Base-by-base conservation (phyloP, 495 filamentous ascomycete species). In the Podospora pseudocomata region DNA sequence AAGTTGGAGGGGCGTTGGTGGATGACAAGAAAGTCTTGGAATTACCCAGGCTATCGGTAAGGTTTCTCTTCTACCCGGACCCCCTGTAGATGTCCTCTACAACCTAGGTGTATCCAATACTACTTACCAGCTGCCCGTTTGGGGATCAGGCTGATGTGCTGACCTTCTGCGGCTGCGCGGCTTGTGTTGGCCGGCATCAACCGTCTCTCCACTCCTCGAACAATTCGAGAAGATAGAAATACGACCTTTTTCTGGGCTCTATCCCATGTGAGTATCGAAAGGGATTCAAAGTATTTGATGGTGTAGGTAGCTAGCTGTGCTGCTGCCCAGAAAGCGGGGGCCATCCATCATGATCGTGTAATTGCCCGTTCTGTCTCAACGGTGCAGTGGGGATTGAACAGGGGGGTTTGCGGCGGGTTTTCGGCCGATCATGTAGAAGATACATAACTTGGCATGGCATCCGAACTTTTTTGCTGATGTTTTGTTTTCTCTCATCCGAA, bases 31-130 rank as follows among this genome's bases (percentile, higher is more conserved):
- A n/a, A 20, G 19, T 18, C 20, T 28, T 61, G 20, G 59, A 61
- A 61, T 61, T 61, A 63, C 61, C 61, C 61, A 63, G 61, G 61
- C 61, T 20, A 39, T 49, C 32, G 61, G 61, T 34, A 63, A 32
- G 60, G 55, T 19, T 58, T 58, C 23, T 26, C 18, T 26, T 62
- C 27, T 27, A 18, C 30, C 60, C 27, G 16, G 30, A 11, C 30
- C 32, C 61, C 34, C 61, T 63, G 19, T 28, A 19, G 28, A 49
- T 3, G 39, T 49, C 3, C 34, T 32, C 26, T 18, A 28, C 60
- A 20, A 9, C 9, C 4, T n/a, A 13, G 5, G 2, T 16, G 16
- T 7, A 63, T 63, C 9, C 58, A 15, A 18, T 61, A 61, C 59
- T 30, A 16, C 27, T 27, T 20, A 28, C 28, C 61, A 63, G 61